A percentile compares a stretch with the other conserved stretches of the same genome.
These are phyloP conservation scores for Sporothrix brunneoviolacea DNA, from an alignment of 2,329 filamentous ascomycete species.

Conservation along the genomic window DNA sequence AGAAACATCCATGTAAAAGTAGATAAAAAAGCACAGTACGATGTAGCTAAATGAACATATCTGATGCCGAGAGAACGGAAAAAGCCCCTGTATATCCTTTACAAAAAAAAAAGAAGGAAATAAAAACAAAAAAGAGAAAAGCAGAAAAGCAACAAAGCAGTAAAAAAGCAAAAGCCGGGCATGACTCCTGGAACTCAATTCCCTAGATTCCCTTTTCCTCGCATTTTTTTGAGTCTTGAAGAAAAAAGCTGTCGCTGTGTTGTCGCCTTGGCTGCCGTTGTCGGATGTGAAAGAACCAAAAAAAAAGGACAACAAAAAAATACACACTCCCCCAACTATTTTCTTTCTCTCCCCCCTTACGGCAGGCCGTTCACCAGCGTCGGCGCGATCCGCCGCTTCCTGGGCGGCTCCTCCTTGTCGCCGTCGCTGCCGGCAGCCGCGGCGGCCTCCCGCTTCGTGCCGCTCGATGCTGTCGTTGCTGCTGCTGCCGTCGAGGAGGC, in stretches of 20 bases:
- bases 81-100: neutral
- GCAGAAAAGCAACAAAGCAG: neutral
- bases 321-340: neutral
- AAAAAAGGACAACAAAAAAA: neutral
- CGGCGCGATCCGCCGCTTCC: conserved; percentile 65
- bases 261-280: too few relatives aligned
- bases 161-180: neutral
- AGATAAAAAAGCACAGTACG: too few relatives aligned
- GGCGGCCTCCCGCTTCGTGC: conserved; percentile 51
- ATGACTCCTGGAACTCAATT: too few relatives aligned
- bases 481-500: neutral
- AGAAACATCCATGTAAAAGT: too few relatives aligned
- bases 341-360: too few relatives aligned
- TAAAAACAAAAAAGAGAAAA: neutral
- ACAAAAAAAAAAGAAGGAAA: neutral
- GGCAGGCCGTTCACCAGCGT: conserved; percentile 46
- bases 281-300: too few relatives aligned
- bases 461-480: conserved; percentile 24
- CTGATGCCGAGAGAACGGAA: too few relatives aligned
- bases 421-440: conserved; percentile 25
- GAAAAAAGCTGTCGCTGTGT: too few relatives aligned
- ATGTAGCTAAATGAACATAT: too few relatives aligned
- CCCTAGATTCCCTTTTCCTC: neutral
- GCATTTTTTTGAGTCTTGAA: too few relatives aligned
- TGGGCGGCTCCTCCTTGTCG: conserved; percentile 39